Evolutionary conservation across 441 rosid genomes (phyloP), one percentile per base, ranked within the genome.

Genomic region (Brassica balearica): DNA sequence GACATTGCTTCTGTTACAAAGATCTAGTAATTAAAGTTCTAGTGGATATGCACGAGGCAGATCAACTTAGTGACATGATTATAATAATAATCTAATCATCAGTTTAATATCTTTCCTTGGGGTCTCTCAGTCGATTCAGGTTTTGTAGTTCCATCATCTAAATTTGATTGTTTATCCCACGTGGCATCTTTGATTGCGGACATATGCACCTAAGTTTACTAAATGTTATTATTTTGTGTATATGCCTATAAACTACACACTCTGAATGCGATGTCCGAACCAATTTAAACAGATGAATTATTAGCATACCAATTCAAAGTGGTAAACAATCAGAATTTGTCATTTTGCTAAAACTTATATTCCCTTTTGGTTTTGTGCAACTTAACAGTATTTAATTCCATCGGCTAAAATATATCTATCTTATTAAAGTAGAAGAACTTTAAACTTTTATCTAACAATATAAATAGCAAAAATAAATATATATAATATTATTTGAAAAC

Each of bases 251-350:
- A 62, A 5, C 36, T 80, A 59, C 75, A 75, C 69, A 65, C 69
- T 75, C 71, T 80, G 82, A 80, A 70, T 69, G 79, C 23, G 82
- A 80, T 74, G 76, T 22, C 68, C 65, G 79, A 75, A 43, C 82
- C n/a, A 69, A 65, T 56, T 38, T 65, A 72, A 80, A 69, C 82
- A 11, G 60, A 79, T 79, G 71, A 79, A 74, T 78, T 63, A 79
- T 74, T 71, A 74, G 14, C 62, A 64, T 64, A 55, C 75, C 75
- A 74, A 63, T 61, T 79, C 69, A 74, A 78, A 74, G 11, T 63
- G 55, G 55, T 61, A 66, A 25, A 27, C 73, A 34, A 17, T 48
- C 23, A 56, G n/a, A 8, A 3, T 22, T 72, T 78, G 77, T 78
- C 73, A 71, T 43, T 72, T 76, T 17, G n/a, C 20, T 27, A 59